Evolutionary conservation across 768 basidiomycete genomes (phyloP), one percentile per base, ranked within the genome.

Genomic region (Leccinum arenicola): DNA sequence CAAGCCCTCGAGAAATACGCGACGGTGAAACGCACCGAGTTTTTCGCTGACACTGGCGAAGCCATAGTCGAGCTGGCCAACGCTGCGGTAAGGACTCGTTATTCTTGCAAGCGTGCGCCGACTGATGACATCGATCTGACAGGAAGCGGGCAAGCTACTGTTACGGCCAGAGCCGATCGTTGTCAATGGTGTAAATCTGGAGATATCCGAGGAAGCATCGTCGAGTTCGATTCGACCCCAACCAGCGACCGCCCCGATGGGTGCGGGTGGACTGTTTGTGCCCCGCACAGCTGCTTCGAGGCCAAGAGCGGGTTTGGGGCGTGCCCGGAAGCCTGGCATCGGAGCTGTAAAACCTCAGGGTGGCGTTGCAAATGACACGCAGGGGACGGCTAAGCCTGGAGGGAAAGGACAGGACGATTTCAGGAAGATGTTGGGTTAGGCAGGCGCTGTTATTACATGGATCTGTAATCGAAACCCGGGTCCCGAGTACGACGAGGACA

Each of bases 111-210:
- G 14, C 45, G 31, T 33, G 33, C 27, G 53, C 45, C 9, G 23
- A 45, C 50, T 56, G 29, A 52, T 33, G 33, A 47, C 9, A 55
- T 23, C 11, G 23, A 65, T 45, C 43, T 45, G 2, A 17, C 63
- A 96, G 94, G 95, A 95, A 73, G 91, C 86, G 3, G 92, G 93
- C 35, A 86, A 87, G 63, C 73, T 96, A 4, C 72, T 97, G 7
- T 77, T 97, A 25, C 80, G 82, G 8, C 66, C 85, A 4, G 88
- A 92, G 45, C 84, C 92, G 15, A 78, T 97, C 55, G 68, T 84
- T 11, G 91, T 92, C 75, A 81, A 83, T 49, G 90, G 84, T 3
- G 76, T 79, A 21, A 74, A 75, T 1, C 75, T 98, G 40, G 67
- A 82, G 43, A 71, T 98, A 52, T 73, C 77, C 1, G 88, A 89